These are phyloP conservation scores for Lantana camara DNA, from an alignment of 257 asterid genomes.

Conservation along the genomic window DNA sequence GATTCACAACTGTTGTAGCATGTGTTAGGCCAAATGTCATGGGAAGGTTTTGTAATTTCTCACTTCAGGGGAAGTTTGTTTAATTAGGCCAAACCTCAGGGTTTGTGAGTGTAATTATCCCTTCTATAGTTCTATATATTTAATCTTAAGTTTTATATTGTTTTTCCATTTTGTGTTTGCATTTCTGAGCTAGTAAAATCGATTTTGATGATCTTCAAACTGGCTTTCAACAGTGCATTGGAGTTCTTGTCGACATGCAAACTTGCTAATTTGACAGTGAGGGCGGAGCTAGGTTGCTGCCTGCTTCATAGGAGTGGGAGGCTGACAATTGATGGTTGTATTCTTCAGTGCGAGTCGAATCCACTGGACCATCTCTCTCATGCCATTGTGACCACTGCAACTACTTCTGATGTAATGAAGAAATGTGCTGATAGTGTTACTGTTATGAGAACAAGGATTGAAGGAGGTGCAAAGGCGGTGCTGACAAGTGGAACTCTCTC, in stretches of 20 bases:
- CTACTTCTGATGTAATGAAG: slow-evolving; percentile 36
- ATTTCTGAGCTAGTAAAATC: not conserved
- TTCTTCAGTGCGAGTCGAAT: slow-evolving; percentile 89
- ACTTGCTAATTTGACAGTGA: slow-evolving; percentile 84
- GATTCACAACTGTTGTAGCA: too few species aligned
- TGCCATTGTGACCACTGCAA: slow-evolving; percentile 91
- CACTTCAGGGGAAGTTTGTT: too few species aligned
- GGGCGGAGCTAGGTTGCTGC: slow-evolving; percentile 97
- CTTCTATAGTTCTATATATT: too few species aligned
- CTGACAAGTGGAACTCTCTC: slow-evolving; percentile 79
- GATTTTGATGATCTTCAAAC: slow-evolving; percentile 2
- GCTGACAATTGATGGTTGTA: slow-evolving; percentile 82
- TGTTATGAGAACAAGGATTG: slow-evolving; percentile 76
- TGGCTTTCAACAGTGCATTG: slow-evolving; percentile 67
- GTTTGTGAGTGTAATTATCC: too few species aligned
- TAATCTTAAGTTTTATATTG: too few species aligned
- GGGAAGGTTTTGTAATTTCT: too few species aligned
- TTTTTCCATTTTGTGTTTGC: too few species aligned
- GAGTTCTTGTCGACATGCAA: slow-evolving; percentile 90
- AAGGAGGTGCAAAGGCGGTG: slow-evolving; percentile 98
- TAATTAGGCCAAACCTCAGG: too few species aligned
- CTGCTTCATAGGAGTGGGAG: slow-evolving; percentile 92
- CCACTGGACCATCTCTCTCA: slow-evolving; percentile 94
- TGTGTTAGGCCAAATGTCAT: too few species aligned
- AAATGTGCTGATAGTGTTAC: slow-evolving; percentile 55